A percentile compares a stretch with the other conserved stretches of the same genome.
These are phyloP conservation scores for Austroboletus eburneus DNA, from an alignment of 768 basidiomycete genomes.

Conservation along the genomic window DNA sequence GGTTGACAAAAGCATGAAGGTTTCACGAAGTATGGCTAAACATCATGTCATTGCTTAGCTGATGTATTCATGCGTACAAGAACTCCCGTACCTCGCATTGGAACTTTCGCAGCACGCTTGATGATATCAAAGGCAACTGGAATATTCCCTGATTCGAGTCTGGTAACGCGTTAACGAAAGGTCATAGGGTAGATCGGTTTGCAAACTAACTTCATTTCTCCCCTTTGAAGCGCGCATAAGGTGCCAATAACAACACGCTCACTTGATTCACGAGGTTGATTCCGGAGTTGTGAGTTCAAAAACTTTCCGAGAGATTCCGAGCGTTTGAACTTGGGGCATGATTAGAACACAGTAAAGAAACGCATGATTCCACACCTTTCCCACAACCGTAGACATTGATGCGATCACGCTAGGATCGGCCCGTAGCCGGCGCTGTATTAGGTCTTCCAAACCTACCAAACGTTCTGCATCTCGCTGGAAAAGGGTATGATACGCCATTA, in stretches of 20 bases:
- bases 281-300: conserved; percentile 20
- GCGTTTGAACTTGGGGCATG: conserved; percentile 16
- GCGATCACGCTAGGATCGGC: conserved; percentile 7
- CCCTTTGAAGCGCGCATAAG: conserved; percentile 21
- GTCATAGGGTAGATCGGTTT: background rate
- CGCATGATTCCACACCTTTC: conserved; percentile 20
- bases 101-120: conserved; percentile 16
- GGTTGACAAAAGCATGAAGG: conserved; percentile 31
- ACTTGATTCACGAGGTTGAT: conserved; percentile 9
- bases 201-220: conserved; percentile 21
- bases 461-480: conserved; percentile 44
- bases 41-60: conserved; percentile 18
- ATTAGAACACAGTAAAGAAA: conserved; percentile 3
- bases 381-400: conserved; percentile 9
- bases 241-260: conserved; percentile 9
- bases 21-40: conserved; percentile 31
- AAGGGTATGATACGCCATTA: conserved; percentile 55
- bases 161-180: conserved; percentile 5
- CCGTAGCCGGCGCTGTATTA: conserved; percentile 12
- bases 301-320: conserved; percentile 20
- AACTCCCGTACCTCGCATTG: conserved; percentile 23
- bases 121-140: conserved; percentile 26
- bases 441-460: conserved; percentile 37
- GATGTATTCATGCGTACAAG: background rate
- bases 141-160: conserved; percentile 21